Percentiles rank a stretch among this genome's conserved stretches.
These are phyloP conservation scores for Scheffersomyces illinoinensis DNA, from an alignment of 1,139 yeast species.

Conservation along the genomic window DNA sequence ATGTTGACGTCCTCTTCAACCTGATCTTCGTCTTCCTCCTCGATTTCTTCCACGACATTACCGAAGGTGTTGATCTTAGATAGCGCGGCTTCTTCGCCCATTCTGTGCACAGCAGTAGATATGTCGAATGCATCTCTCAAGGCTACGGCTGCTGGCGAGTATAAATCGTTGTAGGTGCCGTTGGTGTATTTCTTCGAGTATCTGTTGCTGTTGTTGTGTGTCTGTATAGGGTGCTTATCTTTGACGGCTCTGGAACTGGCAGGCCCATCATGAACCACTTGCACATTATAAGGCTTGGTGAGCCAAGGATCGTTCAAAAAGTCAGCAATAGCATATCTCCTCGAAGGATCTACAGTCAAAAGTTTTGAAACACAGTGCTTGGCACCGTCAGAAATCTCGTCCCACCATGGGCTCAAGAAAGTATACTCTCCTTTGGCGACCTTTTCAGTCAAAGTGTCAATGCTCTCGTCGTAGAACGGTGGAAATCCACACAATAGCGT, in stretches of 20 bases:
- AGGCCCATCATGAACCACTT: neutral
- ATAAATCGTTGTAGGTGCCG: constrained; percentile 23
- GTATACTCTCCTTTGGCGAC: constrained; percentile 61
- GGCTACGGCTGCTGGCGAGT: constrained; percentile 90
- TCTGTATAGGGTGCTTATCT: constrained; percentile 27
- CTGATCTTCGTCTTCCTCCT: constrained; percentile 42
- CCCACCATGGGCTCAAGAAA: constrained; percentile 65
- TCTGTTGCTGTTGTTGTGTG: constrained; percentile 15
- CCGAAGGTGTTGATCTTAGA: constrained; percentile 26
- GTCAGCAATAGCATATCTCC: constrained; percentile 76
- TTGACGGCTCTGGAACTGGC: constrained; percentile 1
- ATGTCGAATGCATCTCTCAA: constrained; percentile 94
- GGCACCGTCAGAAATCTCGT: constrained; percentile 55
- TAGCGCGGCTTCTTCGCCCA: constrained; percentile 79
- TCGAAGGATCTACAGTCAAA: constrained; percentile 78
- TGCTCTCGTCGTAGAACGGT: constrained; percentile 60
- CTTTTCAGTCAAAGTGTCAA: constrained; percentile 56
- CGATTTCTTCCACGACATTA: constrained; percentile 29
- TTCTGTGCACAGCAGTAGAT: constrained; percentile 90
- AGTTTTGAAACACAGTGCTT: constrained; percentile 70
- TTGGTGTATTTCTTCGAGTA: constrained; percentile 26
- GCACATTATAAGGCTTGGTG: constrained; percentile 17
- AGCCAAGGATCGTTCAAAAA: constrained; percentile 89
- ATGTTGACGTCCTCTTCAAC: constrained; percentile 24
- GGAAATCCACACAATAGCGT: constrained; percentile 64